phyloP scores from a whole-genome alignment of 2,329 filamentous ascomycete genomes.

The Pyricularia sp. region DNA sequence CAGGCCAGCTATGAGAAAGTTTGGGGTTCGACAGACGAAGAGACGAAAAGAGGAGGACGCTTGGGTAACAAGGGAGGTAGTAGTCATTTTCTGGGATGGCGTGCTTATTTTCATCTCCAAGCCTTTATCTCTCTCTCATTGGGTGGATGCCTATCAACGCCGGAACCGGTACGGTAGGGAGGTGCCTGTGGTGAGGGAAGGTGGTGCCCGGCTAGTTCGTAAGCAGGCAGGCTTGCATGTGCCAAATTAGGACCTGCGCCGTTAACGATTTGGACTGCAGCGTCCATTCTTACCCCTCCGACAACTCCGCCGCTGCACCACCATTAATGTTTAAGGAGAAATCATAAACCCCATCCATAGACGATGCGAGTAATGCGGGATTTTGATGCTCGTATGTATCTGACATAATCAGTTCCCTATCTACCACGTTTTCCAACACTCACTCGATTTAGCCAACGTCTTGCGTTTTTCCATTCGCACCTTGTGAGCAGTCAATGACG shows the following conservation, averaged over 20 bases:
- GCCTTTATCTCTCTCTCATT: background rate
- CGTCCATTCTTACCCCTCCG: background rate
- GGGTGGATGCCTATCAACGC: background rate
- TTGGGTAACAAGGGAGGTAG: background rate
- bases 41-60: background rate
- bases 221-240: background rate
- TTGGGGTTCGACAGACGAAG: background rate
- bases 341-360: too few species aligned
- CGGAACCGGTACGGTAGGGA: background rate
- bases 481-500: background rate
- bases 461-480: too few species aligned
- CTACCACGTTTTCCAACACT: too few species aligned
- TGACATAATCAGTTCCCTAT: too few species aligned
- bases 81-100: background rate
- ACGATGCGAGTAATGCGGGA: too few species aligned
- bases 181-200: too few species aligned
- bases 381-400: too few species aligned
- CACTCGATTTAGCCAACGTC: too few species aligned
- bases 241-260: background rate
- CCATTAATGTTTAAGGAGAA: too few species aligned
- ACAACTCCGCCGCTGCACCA: background rate
- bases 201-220: background rate
- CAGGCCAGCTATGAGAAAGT: background rate
- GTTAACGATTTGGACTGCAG: background rate
- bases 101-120: background rate